Evolutionary conservation across 2,329 filamentous ascomycete genomes (phyloP).

Genomic region (Colletotrichum destructivum): DNA sequence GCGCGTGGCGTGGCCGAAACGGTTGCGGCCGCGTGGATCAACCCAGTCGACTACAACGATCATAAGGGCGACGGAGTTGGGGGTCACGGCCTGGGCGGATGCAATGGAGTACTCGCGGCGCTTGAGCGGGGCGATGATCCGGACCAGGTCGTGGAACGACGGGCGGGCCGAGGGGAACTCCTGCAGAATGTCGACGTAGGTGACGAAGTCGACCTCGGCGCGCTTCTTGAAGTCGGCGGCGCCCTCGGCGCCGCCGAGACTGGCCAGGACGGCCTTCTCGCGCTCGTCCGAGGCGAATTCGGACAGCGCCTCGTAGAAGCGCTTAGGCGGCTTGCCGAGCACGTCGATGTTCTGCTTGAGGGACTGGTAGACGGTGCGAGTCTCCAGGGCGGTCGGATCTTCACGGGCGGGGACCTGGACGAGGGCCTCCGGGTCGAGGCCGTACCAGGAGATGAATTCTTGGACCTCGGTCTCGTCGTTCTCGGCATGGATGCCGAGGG

Average conservation of each 20-base stretch:
- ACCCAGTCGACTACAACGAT: constrained; percentile 98
- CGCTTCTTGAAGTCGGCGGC: constrained; percentile 93
- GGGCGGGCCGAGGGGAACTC: constrained; percentile 94
- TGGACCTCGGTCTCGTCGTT: constrained; percentile 86
- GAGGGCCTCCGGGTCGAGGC: constrained; percentile 84
- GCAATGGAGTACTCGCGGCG: constrained; percentile 99
- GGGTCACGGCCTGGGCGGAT: constrained; percentile 94
- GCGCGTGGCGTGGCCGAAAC: constrained; percentile 92
- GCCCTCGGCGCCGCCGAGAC: constrained; percentile 83
- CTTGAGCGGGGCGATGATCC: constrained; percentile 92
- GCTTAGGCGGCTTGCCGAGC: constrained; percentile 96
- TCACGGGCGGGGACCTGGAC: constrained; percentile 95
- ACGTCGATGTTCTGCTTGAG: constrained; percentile 95
- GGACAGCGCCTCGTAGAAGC: constrained; percentile 94
- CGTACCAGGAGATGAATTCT: constrained; percentile 92
- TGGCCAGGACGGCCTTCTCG: constrained; percentile 85
- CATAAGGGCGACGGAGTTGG: constrained; percentile 91
- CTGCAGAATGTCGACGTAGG: constrained; percentile 89
- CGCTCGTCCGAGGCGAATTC: constrained; percentile 87
- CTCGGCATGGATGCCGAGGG: constrained; percentile 94
- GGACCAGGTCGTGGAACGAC: constrained; percentile 87
- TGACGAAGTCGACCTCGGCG: constrained; percentile 90
- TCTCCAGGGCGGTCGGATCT: constrained; percentile 80
- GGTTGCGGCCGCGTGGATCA: constrained; percentile 87
- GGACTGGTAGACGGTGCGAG: constrained; percentile 93